phyloP scores from a whole-genome alignment of 441 rosid species.

The Erodium moschatum region DNA sequence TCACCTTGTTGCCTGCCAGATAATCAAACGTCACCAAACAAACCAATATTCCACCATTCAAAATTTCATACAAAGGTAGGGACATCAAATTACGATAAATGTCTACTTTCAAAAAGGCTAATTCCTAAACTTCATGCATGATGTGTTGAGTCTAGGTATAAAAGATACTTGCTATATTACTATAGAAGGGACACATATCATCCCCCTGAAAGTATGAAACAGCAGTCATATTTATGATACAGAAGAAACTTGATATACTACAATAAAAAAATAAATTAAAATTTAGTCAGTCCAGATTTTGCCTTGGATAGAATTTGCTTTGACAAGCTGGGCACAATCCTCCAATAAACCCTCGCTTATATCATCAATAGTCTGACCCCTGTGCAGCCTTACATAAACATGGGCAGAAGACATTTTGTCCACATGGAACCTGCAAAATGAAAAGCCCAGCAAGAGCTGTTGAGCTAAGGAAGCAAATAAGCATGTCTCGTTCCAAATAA shows the following conservation, averaged over 20 bases:
- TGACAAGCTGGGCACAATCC: slow-evolving; percentile 95
- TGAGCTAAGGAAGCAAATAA: background rate
- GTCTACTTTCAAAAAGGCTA: background rate
- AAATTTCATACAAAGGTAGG: background rate
- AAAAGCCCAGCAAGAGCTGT: background rate
- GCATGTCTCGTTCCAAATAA: background rate
- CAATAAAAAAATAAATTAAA: background rate
- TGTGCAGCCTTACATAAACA: slow-evolving; percentile 80
- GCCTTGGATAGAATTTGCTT: slow-evolving; percentile 98
- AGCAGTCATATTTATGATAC: background rate
- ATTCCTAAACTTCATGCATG: background rate
- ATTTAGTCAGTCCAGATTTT: slow-evolving; percentile 8
- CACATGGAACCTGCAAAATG: slow-evolving; percentile 76
- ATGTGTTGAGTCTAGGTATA: background rate
- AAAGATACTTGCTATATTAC: background rate
- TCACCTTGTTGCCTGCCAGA: slow-evolving; percentile 80
- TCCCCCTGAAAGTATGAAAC: background rate
- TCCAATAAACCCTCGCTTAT: slow-evolving; percentile 76
- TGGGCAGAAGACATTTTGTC: slow-evolving; percentile 98
- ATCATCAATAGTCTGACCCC: slow-evolving; percentile 75
- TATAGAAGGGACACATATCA: background rate
- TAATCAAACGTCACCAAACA: background rate
- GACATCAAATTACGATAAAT: background rate
- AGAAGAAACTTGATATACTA: background rate
- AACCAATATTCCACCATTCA: background rate